These are phyloP conservation scores for Fusarium hainanense DNA, from an alignment of 2,329 filamentous ascomycete species.

Conservation along the genomic window DNA sequence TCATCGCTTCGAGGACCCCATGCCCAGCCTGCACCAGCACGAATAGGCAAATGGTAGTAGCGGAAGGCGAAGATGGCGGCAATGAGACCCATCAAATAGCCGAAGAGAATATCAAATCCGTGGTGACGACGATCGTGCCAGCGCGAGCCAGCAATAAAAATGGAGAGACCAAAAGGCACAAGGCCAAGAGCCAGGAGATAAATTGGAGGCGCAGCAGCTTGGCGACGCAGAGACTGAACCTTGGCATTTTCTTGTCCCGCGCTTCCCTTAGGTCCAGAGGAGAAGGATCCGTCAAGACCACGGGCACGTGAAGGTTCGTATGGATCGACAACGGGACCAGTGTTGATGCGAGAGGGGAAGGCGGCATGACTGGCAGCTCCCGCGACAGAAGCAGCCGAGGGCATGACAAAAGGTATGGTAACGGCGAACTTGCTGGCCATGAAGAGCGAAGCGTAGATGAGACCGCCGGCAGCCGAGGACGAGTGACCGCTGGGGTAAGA, in stretches of 20 bases:
- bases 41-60: constrained; percentile 85
- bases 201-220: constrained; percentile 83
- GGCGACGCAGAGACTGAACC: constrained; percentile 63
- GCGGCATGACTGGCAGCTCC: constrained; percentile 72
- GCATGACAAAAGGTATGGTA: constrained; percentile 75
- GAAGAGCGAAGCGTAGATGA: constrained; percentile 89
- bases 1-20: constrained; percentile 82
- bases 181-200: constrained; percentile 79
- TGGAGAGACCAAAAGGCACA: constrained; percentile 77
- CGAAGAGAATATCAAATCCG: constrained; percentile 91
- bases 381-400: constrained; percentile 57
- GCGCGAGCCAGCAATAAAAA: constrained; percentile 86
- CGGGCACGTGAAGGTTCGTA: constrained; percentile 49
- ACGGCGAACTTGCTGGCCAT: constrained; percentile 85
- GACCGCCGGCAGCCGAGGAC: constrained; percentile 79
- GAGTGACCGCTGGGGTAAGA: constrained; percentile 71
- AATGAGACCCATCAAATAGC: constrained; percentile 80
- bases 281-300: constrained; percentile 33
- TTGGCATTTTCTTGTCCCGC: constrained; percentile 48
- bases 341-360: constrained; percentile 74
- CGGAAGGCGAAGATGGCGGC: constrained; percentile 81
- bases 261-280: constrained; percentile 42
- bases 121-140: constrained; percentile 92
- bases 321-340: constrained; percentile 50
- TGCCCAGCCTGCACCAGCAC: constrained; percentile 82